phyloP scores from a whole-genome alignment of 805 yeast species.

The Dipodascopsis tothii region DNA sequence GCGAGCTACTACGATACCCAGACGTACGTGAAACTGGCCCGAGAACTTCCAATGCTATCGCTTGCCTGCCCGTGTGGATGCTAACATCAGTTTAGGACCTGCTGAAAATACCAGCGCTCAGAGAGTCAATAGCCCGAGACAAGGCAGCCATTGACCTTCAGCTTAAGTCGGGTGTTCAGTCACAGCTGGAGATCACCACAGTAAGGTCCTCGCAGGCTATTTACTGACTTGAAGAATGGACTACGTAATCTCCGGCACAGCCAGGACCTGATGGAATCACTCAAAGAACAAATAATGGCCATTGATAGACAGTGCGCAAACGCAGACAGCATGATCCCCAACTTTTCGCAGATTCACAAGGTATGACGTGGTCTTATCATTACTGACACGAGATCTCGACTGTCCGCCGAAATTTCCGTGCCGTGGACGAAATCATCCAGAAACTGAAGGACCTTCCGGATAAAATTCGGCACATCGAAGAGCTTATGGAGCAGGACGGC shows the following conservation, averaged over 20 bases:
- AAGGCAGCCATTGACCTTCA: slow-evolving; percentile 70
- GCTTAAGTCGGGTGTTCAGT: slow-evolving; percentile 59
- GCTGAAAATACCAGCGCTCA: slow-evolving; percentile 31
- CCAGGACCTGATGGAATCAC: neutral
- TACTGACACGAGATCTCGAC: slow-evolving; percentile 43
- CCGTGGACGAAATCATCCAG: slow-evolving; percentile 56
- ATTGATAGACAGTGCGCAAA: slow-evolving; percentile 10
- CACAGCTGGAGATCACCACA: slow-evolving; percentile 51
- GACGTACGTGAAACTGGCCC: slow-evolving; percentile 13
- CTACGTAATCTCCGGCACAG: slow-evolving; percentile 5
- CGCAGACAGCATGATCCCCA: slow-evolving; percentile 39
- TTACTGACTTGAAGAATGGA: slow-evolving; percentile 8
- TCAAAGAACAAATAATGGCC: slow-evolving; percentile 1
- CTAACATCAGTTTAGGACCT: slow-evolving; percentile 25
- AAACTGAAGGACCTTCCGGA: slow-evolving; percentile 53
- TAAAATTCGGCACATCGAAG: slow-evolving; percentile 44
- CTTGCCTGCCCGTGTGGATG: neutral
- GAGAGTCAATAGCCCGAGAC: slow-evolving; percentile 41
- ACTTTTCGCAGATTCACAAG: slow-evolving; percentile 57
- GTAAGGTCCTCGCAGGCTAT: slow-evolving; percentile 10
- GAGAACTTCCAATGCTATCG: neutral
- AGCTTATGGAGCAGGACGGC: slow-evolving; percentile 44
- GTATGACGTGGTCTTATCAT: slow-evolving; percentile 2
- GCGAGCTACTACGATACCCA: slow-evolving; percentile 24
- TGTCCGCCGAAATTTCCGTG: slow-evolving; percentile 63